Base-by-base conservation (phyloP, 2,329 filamentous ascomycete species). In the Cladophialophora chaetospira region DNA sequence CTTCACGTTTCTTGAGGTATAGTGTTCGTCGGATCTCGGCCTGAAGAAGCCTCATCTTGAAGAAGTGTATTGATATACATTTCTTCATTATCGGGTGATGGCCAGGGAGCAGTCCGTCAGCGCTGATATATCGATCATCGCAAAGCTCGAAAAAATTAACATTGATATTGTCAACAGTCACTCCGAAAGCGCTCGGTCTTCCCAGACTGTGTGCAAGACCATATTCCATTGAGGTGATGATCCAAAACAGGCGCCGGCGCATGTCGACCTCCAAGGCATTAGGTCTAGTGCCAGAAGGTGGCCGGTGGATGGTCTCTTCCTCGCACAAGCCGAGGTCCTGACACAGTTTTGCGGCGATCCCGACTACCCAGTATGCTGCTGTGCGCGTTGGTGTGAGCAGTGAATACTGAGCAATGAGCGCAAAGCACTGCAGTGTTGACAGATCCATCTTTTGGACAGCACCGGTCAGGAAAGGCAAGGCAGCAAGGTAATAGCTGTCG, bases 401-500 rank as follows among this genome's bases (percentile, higher is more conserved):
- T 0, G 94, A 97, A 71, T 97, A 97, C 67, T 94, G 89, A 1
- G 86, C 91, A 65, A 97, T 88, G 13, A 99, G 76, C 3, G 88
- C 82, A 53, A 97, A 85, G 66, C 93, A 97, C 73, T 97, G 94
- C 13, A 97, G 76, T 0, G 94, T 95, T 67, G 87, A 89, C 26
- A 97, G 74, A 70, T 97, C 90, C 79, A 96, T 96, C n/a, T 88
- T 86, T 51, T 87, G 86, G 53, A 97, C 82, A 9, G 95, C 86
- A 2, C 85, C 84, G 71, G 97, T 89, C 60, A 97, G 85, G 66
- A 87, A 87, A 60, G 87, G 85, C 75, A 97, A 86, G 4, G 93
- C 93, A 21, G 92, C 89, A 19, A 97, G 81, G 68, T 97, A 97
- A 74, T 96, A 97, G 69, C 91, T 92, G 73, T 97, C 93, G 26